phyloP scores from a whole-genome alignment of 768 basidiomycete species.

The Hygrophorus pudorinus region DNA sequence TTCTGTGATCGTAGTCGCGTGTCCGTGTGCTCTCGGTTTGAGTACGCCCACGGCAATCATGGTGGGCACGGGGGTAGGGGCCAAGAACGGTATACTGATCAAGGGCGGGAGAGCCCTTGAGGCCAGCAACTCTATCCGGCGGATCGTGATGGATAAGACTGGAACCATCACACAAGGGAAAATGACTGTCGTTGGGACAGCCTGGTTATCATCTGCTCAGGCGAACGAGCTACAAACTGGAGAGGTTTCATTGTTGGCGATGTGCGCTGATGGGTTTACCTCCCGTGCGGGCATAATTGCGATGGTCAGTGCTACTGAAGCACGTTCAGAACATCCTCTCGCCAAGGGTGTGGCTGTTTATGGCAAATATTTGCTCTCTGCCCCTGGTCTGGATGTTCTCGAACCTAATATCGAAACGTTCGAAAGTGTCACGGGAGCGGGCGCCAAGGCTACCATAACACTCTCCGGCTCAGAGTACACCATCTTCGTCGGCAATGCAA shows the following conservation, averaged over 20 bases:
- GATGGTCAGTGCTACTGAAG: conserved; percentile 81
- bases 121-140: conserved; percentile 72
- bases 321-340: conserved; percentile 91
- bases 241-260: conserved; percentile 28
- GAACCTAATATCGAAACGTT: conserved; percentile 59
- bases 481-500: conserved; percentile 66
- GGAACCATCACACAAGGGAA: conserved; percentile 97
- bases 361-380: conserved; percentile 54
- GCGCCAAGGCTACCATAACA: conserved; percentile 63
- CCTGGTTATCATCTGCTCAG: conserved; percentile 49
- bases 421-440: conserved; percentile 83
- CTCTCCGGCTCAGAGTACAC: conserved; percentile 44
- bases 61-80: conserved; percentile 97
- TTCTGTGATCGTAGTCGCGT: conserved; percentile 95
- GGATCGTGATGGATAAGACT: conserved; percentile 91
- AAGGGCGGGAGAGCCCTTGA: conserved; percentile 95
- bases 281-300: conserved; percentile 54
- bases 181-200: conserved; percentile 64
- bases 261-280: conserved; percentile 56
- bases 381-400: conserved; percentile 23
- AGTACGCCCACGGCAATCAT: conserved; percentile 98
- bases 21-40: conserved; percentile 93
- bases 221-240: conserved; percentile 8
- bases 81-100: conserved; percentile 94
- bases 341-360: conserved; percentile 87